Percentiles rank a stretch among this genome's conserved stretches.
phyloP scores from a whole-genome alignment of 257 asterid genomes.

The Cruciata laevipes region DNA sequence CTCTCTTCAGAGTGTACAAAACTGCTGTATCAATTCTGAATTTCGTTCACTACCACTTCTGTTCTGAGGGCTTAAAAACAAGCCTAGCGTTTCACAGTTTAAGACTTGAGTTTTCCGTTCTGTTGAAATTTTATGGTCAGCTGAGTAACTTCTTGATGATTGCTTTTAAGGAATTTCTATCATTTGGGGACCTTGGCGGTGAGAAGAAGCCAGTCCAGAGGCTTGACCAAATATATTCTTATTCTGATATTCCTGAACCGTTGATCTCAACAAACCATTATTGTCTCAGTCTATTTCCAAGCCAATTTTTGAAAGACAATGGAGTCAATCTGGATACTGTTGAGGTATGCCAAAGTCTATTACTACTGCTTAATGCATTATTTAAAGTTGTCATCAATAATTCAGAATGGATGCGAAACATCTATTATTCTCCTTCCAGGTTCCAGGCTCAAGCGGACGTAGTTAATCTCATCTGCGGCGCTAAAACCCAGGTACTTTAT shows the following conservation, averaged over 20 bases:
- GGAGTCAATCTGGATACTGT: conserved; percentile 63
- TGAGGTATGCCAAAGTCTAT: conserved; percentile 43
- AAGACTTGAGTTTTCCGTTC: neutral
- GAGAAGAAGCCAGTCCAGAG: too few relatives aligned
- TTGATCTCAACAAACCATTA: conserved; percentile 11
- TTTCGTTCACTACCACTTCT: neutral
- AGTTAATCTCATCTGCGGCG: too few relatives aligned
- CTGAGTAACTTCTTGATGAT: neutral
- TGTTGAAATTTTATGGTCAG: neutral
- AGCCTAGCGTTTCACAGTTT: neutral
- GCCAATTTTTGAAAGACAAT: conserved; percentile 57
- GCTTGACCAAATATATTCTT: too few relatives aligned
- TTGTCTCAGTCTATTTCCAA: conserved; percentile 61
- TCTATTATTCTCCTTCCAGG: conserved; percentile 81
- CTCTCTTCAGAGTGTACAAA: neutral
- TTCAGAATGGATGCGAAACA: conserved; percentile 98
- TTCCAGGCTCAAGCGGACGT: conserved; percentile 92
- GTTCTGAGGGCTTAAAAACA: neutral
- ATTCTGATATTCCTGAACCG: neutral
- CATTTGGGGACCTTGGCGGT: too few relatives aligned
- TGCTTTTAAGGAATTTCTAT: neutral
- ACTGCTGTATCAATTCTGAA: neutral
- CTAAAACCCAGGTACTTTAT: conserved; percentile 86
- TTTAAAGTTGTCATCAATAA: neutral
- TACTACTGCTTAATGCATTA: neutral